Conservation (phyloP, 345 rosid species). For the Gynandropsis gynandra region DNA sequence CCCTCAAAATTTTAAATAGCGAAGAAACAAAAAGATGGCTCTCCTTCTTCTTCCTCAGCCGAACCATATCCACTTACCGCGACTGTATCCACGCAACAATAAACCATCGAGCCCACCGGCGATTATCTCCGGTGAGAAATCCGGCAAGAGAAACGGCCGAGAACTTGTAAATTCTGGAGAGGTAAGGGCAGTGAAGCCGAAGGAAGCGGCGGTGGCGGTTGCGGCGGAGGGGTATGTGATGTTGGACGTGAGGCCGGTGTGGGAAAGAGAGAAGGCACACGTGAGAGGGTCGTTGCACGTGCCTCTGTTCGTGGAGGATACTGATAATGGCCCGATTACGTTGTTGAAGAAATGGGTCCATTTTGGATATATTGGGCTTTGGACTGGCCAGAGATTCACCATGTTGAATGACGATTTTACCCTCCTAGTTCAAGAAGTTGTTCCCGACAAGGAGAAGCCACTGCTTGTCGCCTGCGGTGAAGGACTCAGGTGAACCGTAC, state of each 20-base stretch:
- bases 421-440: slow-evolving; percentile 38
- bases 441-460: slow-evolving; percentile 58
- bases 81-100: slow-evolving; percentile 6
- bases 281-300: slow-evolving; percentile 71
- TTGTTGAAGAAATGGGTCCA: slow-evolving; percentile 90
- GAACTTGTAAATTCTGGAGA: slow-evolving; percentile 57
- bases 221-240: slow-evolving; percentile 46
- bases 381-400: slow-evolving; percentile 92
- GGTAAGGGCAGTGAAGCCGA: slow-evolving; percentile 48
- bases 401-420: slow-evolving; percentile 53
- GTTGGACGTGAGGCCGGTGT: slow-evolving; percentile 67
- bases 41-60: slow-evolving; percentile 16
- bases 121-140: slow-evolving; percentile 12
- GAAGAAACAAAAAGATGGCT: slow-evolving; percentile 20
- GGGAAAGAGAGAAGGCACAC: slow-evolving; percentile 78
- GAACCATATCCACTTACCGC: slow-evolving; percentile 22
- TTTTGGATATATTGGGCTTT: slow-evolving; percentile 78
- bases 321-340: slow-evolving; percentile 57
- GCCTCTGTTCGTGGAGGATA: slow-evolving; percentile 69
- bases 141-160: slow-evolving; percentile 29
- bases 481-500: slow-evolving; percentile 57
- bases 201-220: slow-evolving; percentile 47
- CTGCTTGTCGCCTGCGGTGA: slow-evolving; percentile 89
- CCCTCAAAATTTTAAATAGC: not conserved
- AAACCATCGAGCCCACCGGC: slow-evolving; percentile 10